Evolutionary conservation across 1,284 basidiomycete species (phyloP), one percentile per base, ranked within the genome.

Genomic region (Wolfiporia cocos): DNA sequence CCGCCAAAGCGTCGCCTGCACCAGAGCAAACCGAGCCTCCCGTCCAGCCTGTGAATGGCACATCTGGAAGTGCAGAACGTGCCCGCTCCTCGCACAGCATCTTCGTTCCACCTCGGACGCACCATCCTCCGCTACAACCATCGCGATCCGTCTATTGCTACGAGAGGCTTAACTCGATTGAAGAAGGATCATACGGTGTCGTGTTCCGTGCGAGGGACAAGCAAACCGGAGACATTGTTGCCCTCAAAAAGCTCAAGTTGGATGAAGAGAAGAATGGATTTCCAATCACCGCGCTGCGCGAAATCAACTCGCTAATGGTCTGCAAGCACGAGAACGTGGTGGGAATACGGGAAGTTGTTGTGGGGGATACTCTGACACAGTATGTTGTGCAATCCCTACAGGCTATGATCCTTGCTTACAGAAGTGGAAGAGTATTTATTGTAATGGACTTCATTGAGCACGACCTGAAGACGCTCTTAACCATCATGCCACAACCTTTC

Each of bases 361-460:
- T 99, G 3, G 96, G 96, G n/a, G 94, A 99, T 55, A 99, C 96
- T 1, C 69, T 99, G 56, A 98, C 93, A 50, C 95, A 99, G 94
- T 97, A 67, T 82, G 47, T 57, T 47, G 39, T 33, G n/a, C 22
- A 23, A 32, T 44, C 20, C 28, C 29, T 42, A 22, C 28, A 19
- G 39, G 19, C 43, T 39, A 21, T 33, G 17, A 28, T 37, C 19
- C 31, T 1, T 28, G 39, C 20, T 31, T 23, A 37, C 17, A 23
- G 34, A 19, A 20, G 23, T 33, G 6, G 19, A 71, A 94, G 92
- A 71, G 92, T 98, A 42, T 99, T 93, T 66, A 92, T 99, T 49
- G 94, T 97, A 23, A 98, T 98, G 93, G 95, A 98, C 58, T 99
- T 99, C 59, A 94, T 99, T 59, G 96, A 99, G 65, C 96, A 99